Base-by-base conservation (phyloP, 768 basidiomycete genomes). In the Daedaleopsis sinensis region DNA sequence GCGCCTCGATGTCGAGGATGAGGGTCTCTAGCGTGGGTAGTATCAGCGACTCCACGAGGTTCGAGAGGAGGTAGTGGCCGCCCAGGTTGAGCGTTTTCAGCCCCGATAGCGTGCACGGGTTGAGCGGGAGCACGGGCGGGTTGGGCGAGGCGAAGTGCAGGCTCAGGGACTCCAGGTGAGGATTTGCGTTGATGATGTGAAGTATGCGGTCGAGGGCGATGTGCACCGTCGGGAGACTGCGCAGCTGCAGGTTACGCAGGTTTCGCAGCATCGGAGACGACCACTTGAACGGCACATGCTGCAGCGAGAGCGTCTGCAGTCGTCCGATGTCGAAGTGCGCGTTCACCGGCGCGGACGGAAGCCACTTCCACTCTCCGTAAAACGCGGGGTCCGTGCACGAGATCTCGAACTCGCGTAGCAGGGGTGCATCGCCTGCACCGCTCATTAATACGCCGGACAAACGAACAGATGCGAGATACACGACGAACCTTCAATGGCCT, bases 201-300 rank as follows among this genome's bases (percentile, higher is more conserved):
- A 91, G 73, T 43, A 92, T 80, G 27, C 89, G 83, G 69, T 91
- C 89, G 16, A 92, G 73, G 0, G 88, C 83, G 38, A 89, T 76
- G 63, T 85, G 83, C 7, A 81, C 78, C 1, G 82, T 84, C 16
- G 87, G 86, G 11, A 90, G 83, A 0, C 88, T 82, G 27, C 86
- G 86, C 39, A 92, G 79, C 58, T 82, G 85, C 57, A 91, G 79
- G 2, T 80, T 79, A 44, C 78, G 80, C 13, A 91, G 76, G 13
- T 80, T 79, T 42, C 79, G 81, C 68, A 92, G 83, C 75, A 91
- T 84, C 1, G 90, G 87, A 0, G 89, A 88, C 3, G 85, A 86
- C 85, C 88, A 89, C 71, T 86, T 88, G 79, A 91, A 91, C 0
- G 91, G 89, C 5, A 87, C 82, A 62, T 89, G 82, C 66, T 89